Percentiles rank a stretch among this genome's conserved stretches.
Conservation (phyloP, 108 stramenopile genomes). For the Pseudonitzschia multistriata region DNA sequence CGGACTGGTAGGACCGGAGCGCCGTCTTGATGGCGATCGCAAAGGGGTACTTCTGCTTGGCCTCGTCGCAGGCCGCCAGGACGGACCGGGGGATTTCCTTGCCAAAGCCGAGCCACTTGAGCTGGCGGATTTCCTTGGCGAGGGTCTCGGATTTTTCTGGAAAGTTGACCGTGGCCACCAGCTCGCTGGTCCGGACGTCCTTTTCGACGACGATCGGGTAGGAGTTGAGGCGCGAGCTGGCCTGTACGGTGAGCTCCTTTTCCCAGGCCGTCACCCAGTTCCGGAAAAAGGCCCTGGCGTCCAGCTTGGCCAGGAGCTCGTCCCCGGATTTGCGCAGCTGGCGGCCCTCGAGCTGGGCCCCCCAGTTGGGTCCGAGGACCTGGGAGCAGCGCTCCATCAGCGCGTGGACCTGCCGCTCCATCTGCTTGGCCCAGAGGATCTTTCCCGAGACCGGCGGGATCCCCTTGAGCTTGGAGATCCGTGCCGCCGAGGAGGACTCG, state of each 20-base stretch:
- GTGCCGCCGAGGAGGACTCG: slow-evolving; percentile 71
- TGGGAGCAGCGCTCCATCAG: slow-evolving; percentile 91
- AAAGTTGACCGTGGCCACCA: slow-evolving; percentile 90
- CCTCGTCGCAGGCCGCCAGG: slow-evolving; percentile 65
- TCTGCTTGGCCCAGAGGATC: slow-evolving; percentile 98
- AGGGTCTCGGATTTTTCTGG: slow-evolving; percentile 89
- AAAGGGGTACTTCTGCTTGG: slow-evolving; percentile 66
- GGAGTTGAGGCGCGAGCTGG: slow-evolving; percentile 60
- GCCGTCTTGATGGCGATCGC: slow-evolving; percentile 91
- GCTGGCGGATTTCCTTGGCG: slow-evolving; percentile 92
- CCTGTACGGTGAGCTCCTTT: slow-evolving; percentile 59
- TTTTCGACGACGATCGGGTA: slow-evolving; percentile 65
- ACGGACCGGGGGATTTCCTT: slow-evolving; percentile 75
- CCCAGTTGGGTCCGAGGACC: slow-evolving; percentile 95
- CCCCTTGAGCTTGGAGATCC: slow-evolving; percentile 81
- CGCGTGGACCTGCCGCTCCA: slow-evolving; percentile 92
- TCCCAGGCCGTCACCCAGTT: slow-evolving; percentile 86
- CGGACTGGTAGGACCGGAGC: slow-evolving; percentile 77
- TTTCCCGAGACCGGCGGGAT: slow-evolving; percentile 95
- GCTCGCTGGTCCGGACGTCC: slow-evolving; percentile 43
- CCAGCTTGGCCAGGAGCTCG: slow-evolving; percentile 90
- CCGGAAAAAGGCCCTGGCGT: slow-evolving; percentile 83
- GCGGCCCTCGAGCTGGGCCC: slow-evolving; percentile 93
- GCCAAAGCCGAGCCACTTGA: slow-evolving; percentile 93
- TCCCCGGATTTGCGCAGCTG: slow-evolving; percentile 90